phyloP scores from a whole-genome alignment of 176 grass and related monocot genomes.

The Pontederia paniculata region DNA sequence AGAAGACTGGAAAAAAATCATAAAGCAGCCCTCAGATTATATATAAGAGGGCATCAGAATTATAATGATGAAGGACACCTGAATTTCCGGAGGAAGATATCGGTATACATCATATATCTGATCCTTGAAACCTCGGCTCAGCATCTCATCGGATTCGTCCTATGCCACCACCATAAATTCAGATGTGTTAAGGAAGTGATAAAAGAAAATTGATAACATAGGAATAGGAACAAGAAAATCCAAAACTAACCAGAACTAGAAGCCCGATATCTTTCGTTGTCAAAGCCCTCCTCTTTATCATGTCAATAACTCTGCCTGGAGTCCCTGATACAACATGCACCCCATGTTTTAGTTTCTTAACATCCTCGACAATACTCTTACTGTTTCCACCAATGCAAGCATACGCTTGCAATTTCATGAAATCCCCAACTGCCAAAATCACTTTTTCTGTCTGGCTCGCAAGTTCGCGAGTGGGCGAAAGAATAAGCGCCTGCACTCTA shows the following conservation, averaged over 20 bases:
- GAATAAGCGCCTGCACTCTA: constrained; percentile 82
- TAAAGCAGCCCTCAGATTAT: background rate
- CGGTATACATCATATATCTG: constrained; percentile 92
- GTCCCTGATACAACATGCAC: constrained; percentile 85
- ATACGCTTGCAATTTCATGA: constrained; percentile 69
- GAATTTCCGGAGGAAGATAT: constrained; percentile 77
- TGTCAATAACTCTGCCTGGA: constrained; percentile 71
- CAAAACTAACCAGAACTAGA: constrained; percentile 48
- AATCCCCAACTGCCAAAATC: constrained; percentile 57
- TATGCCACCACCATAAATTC: constrained; percentile 9
- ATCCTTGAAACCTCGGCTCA: constrained; percentile 89
- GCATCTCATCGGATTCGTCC: constrained; percentile 97
- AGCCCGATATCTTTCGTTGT: constrained; percentile 80
- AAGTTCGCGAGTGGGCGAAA: constrained; percentile 84
- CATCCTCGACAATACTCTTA: constrained; percentile 62
- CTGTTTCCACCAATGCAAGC: constrained; percentile 54
- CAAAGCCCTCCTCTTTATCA: constrained; percentile 81
- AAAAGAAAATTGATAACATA: background rate
- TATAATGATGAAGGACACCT: constrained; percentile 24
- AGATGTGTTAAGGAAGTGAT: no score
- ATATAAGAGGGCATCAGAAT: background rate
- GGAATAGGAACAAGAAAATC: background rate
- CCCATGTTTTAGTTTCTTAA: constrained; percentile 62
- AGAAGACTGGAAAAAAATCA: no score
- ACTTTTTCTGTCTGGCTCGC: constrained; percentile 76